Base-by-base conservation (phyloP, 2,329 filamentous ascomycete genomes). In the Lojkania enalia region DNA sequence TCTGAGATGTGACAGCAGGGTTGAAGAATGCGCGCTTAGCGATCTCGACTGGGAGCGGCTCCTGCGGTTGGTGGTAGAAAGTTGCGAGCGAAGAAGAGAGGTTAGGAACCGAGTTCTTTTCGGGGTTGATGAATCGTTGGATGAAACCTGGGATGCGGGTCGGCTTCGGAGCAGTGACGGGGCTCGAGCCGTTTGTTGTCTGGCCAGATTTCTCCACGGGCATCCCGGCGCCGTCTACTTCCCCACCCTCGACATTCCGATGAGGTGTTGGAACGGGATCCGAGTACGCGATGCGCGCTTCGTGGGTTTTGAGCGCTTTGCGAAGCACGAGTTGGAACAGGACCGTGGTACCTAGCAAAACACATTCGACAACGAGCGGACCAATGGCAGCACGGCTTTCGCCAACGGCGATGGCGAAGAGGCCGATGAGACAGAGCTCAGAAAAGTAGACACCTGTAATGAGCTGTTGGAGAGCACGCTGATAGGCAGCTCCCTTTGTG, bases 361-460 rank as follows among this genome's bases (percentile, higher is more conserved):
- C 43, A 42, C 69, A 63, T 65, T 75, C 73, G 37, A 76, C 62
- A 4, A 64, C 60, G 5, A 75, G 61, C n/a, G 75, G 74, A 1
- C 67, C 71, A 5, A 62, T 58, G 2, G 72, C 68, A 35, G 65
- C 63, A 1, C 31, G 51, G 39, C 60, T 63, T 1, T 69, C 49
- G 5, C 62, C 69, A 2, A 67, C 61, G 2, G 67, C 64, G 30
- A 74, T 73, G 18, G 68, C 72, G 48, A 77, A 73, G 14, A 77
- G 63, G 35, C 74, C 75, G 5, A 77, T 74, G 16, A 77, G 60
- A 46, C 74, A 75, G n/a, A 74, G 59, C 48, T 77, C 71, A 6
- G 73, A 72, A 3, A 78, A 63, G 43, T 77, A 78, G 13, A 77
- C 60, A 39, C 75, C 75, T 3, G 70, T 72, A 7, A 72, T 70